These are phyloP conservation scores for Pyrus betulifolia DNA, from an alignment of 306 rosid species.

Conservation along the genomic window DNA sequence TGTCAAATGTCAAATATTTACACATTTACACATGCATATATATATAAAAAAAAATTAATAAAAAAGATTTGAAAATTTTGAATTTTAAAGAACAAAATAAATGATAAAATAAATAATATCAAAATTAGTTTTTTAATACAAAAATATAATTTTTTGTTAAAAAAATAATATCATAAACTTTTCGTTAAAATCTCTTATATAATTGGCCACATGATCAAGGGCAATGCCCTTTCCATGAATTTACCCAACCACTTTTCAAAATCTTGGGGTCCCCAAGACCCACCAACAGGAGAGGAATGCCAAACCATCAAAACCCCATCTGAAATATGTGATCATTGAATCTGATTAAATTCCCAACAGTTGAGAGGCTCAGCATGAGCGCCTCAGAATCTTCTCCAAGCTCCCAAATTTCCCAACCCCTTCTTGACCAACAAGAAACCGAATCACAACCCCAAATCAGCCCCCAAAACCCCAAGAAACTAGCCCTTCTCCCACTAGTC, in stretches of 20 bases:
- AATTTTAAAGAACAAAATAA: too few relatives aligned
- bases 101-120: too few relatives aligned
- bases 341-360: neutral
- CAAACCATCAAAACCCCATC: neutral
- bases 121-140: too few relatives aligned
- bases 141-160: too few relatives aligned
- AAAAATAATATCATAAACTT: too few relatives aligned
- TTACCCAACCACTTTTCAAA: neutral
- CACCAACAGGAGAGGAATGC: neutral
- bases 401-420: slow-evolving; percentile 4
- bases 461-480: slow-evolving; percentile 18
- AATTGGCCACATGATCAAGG: too few relatives aligned
- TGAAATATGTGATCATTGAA: neutral
- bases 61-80: too few relatives aligned
- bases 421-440: neutral
- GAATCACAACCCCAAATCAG: neutral
- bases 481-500: slow-evolving; percentile 25
- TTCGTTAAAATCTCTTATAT: too few relatives aligned
- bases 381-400: neutral
- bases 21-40: too few relatives aligned
- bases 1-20: too few relatives aligned
- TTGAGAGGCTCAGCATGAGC: neutral
- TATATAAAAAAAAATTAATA: too few relatives aligned
- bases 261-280: neutral
- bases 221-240: neutral